Base-by-base conservation (phyloP, 176 grass and related monocot genomes). In the Thalia dealbata region DNA sequence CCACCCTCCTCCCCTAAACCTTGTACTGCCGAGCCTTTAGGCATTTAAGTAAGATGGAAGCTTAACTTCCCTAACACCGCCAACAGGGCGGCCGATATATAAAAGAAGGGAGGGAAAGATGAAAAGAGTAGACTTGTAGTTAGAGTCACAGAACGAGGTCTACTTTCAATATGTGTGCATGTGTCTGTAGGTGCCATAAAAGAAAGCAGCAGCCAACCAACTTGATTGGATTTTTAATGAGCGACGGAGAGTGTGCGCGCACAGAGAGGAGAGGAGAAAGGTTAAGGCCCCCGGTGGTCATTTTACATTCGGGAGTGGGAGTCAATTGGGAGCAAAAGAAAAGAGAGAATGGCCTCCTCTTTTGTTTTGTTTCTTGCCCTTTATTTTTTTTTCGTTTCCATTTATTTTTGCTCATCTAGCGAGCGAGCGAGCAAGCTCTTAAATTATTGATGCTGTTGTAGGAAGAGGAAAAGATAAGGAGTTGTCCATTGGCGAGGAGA, bases 251-350 rank as follows among this genome's bases (percentile, higher is more conserved):
- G 84, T 69, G 62, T 46, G 70, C 64, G n/a, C 18, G 62, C 71
- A 62, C 63, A 68, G 61, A 63, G 70, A 35, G 62, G 69, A 67
- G 59, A 18, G 81, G 71, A n/a, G n/a, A n/a, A n/a, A n/a, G n/a
- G n/a, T n/a, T n/a, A n/a, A n/a, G n/a, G n/a, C n/a, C 60, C 72
- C 60, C 59, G 43, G 70, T 73, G 69, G 63, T 84, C 71, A 75
- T 79, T 79, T 79, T 67, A 78, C 68, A 78, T 78, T 80, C 6
- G 82, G 70, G 27, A 87, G 86, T 91, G 92, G 83, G 67, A 72
- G 86, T 89, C 86, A 89, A 88, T 89, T 88, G 75, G 79, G 78
- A 82, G 64, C 16, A 68, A 25, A 67, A n/a, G 61, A 82, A 30
- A 82, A 28, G 66, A 28, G 66, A 71, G 19, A 61, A 71, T 0